Conservation (phyloP, 2,329 filamentous ascomycete species). For the Lecanoromycetidae sp. region DNA sequence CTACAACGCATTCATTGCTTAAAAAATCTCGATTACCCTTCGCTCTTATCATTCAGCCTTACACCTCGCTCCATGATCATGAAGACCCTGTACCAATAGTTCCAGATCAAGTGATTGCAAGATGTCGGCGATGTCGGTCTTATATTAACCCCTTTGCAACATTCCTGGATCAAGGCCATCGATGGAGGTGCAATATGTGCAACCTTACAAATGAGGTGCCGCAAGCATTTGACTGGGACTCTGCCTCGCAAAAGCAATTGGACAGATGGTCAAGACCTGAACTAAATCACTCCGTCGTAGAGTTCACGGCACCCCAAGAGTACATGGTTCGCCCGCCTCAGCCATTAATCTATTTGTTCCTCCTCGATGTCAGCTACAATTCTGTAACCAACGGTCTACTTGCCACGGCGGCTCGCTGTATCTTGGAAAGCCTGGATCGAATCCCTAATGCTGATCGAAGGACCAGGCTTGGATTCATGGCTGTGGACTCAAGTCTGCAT, state of each 20-base stretch:
- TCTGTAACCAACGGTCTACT: constrained; percentile 82
- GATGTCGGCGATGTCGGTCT: constrained; percentile 86
- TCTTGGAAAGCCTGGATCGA: constrained; percentile 84
- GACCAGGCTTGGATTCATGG: constrained; percentile 87
- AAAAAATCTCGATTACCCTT: constrained; percentile 97
- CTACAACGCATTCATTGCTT: constrained; percentile 79
- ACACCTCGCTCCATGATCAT: constrained; percentile 79
- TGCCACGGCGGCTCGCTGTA: constrained; percentile 83
- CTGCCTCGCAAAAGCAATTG: constrained; percentile 75
- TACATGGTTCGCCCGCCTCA: constrained; percentile 98
- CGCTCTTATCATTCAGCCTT: constrained; percentile 90
- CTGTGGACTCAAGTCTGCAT: constrained; percentile 85
- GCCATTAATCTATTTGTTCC: constrained; percentile 87
- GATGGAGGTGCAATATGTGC: constrained; percentile 99
- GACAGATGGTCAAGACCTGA: constrained; percentile 88
- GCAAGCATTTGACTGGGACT: constrained; percentile 98
- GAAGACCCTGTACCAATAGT: constrained; percentile 87
- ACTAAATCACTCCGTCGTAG: constrained; percentile 90
- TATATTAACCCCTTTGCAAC: constrained; percentile 98
- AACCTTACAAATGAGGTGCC: constrained; percentile 97
- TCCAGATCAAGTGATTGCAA: constrained; percentile 92
- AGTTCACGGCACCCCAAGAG: constrained; percentile 95
- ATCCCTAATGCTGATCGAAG: constrained; percentile 96
- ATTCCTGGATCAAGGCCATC: constrained; percentile 91
- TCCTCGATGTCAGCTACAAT: constrained; percentile 87